These are phyloP conservation scores for Fonsecaea monophora DNA, from an alignment of 2,329 filamentous ascomycete genomes.

Conservation along the genomic window DNA sequence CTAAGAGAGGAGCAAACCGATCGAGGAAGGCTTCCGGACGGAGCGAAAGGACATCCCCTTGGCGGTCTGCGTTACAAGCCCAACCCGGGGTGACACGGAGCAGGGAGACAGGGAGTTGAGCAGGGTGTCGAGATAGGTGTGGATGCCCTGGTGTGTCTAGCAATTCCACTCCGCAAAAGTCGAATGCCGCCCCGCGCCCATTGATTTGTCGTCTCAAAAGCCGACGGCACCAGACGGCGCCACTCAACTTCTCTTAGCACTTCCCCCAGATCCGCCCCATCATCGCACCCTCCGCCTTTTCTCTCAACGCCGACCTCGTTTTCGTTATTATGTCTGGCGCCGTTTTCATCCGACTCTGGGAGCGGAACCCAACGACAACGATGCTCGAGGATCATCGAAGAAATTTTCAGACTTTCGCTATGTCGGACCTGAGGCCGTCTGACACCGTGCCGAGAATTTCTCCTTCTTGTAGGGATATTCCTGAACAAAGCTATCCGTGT, in stretches of 20 bases:
- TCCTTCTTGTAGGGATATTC: not conserved
- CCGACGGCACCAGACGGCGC: slow-evolving; percentile 6
- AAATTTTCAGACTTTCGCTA: not conserved
- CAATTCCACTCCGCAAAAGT: not conserved
- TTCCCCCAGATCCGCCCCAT: not conserved
- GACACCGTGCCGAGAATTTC: not conserved
- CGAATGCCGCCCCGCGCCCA: not conserved
- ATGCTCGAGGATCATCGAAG: not conserved
- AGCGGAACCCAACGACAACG: not conserved
- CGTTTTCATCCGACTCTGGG: slow-evolving; percentile 4
- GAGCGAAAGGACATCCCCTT: not conserved
- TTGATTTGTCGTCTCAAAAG: slow-evolving; percentile 14
- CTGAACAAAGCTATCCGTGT: not conserved
- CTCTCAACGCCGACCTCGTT: not conserved
- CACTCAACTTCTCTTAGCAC: not conserved
- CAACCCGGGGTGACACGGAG: slow-evolving; percentile 1
- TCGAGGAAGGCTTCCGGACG: not conserved
- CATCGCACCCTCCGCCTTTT: not conserved
- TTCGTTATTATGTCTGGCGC: not conserved
- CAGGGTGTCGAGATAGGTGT: not conserved
- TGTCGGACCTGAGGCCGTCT: not conserved
- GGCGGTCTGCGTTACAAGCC: not conserved
- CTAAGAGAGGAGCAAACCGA: not conserved
- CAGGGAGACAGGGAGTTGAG: not conserved
- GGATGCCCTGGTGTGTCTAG: not conserved